Base-by-base conservation (phyloP, 2,329 filamentous ascomycete species). In the Penicillium hordei region DNA sequence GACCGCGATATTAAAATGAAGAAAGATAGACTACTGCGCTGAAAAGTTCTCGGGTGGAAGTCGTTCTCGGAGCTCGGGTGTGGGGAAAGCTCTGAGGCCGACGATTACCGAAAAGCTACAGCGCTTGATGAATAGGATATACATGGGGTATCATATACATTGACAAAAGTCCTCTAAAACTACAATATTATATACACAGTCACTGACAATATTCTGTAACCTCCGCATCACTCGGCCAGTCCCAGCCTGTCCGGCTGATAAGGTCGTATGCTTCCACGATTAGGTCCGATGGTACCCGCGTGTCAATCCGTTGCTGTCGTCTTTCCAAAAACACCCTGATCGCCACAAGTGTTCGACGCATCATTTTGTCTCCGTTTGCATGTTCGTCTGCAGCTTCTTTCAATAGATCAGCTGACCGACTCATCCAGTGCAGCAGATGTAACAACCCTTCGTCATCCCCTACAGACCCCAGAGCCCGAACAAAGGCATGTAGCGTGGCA, bases 341-440 rank as follows among this genome's bases (percentile, higher is more conserved):
- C 13, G 77, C 78, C 39, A 76, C 68, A 40, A 79, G 53, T 23
- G 72, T 73, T 34, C 71, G 74, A 38, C 76, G 74, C 64, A 77
- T 70, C 65, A 76, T 71, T 36, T 60, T 67, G 33, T 64, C 60
- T 1, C 77, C 77, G 39, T 76, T 77, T n/a, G 67, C 43, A 21
- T 64, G 65, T 53, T 76, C 70, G 10, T 75, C 70, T 21, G 72
- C 67, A n/a, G 65, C 55, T 51, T 72, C 70, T 23, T 71, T 70
- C 19, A 80, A 58, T 5, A 70, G 64, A 31, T 59, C 44, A 15
- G 69, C 67, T 57, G 69, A 72, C 43, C 64, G 64, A 31, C 67
- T 72, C 74, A 80, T 78, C 77, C 77, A 79, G 19, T 68, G 69
- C 42, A 80, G 63, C 23, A 80, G 65, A 48, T 69, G 68, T 34